Percentiles rank a stretch among this genome's conserved stretches.
These are phyloP conservation scores for Cryomyces antarcticus DNA, from an alignment of 495 filamentous ascomycete species.

Conservation along the genomic window DNA sequence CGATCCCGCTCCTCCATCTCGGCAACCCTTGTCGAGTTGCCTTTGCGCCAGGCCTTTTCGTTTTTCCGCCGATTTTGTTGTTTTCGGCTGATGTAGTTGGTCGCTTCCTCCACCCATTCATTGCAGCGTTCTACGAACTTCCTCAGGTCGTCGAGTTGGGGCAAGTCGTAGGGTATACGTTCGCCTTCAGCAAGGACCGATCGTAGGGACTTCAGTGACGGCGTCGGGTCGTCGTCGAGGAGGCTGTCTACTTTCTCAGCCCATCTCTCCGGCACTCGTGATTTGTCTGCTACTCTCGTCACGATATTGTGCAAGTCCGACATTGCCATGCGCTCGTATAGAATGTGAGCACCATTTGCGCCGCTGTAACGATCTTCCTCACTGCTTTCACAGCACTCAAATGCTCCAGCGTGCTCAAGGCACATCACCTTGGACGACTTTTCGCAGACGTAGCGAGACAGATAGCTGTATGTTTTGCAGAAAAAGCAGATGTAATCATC, in stretches of 20 bases:
- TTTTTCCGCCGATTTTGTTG: constrained; percentile 97
- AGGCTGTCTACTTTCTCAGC: constrained; percentile 71
- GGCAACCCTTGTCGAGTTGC: constrained; percentile 42
- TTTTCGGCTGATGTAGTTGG: constrained; percentile 91
- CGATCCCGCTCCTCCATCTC: constrained; percentile 79
- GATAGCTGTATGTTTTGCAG: constrained; percentile 83
- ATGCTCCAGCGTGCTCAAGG: constrained; percentile 52
- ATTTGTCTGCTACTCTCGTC: constrained; percentile 68
- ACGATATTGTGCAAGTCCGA: constrained; percentile 42
- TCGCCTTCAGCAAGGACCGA: constrained; percentile 83
- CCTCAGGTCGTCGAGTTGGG: constrained; percentile 62
- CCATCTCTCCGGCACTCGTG: constrained; percentile 72
- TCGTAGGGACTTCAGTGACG: constrained; percentile 69
- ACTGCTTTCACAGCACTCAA: constrained; percentile 54
- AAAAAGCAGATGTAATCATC: constrained; percentile 77
- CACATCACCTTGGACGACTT: constrained; percentile 61
- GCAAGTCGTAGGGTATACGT: constrained; percentile 84
- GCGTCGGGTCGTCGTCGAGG: constrained; percentile 61
- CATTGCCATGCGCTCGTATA: constrained; percentile 58
- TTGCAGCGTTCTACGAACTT: constrained; percentile 87
- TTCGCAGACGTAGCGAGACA: constrained; percentile 74
- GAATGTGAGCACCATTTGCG: constrained; percentile 36
- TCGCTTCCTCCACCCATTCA: constrained; percentile 95
- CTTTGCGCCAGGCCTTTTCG: constrained; percentile 72
- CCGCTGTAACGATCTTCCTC: constrained; percentile 25